Base-by-base conservation (phyloP, 164 flowering plant genomes). In the Chimonanthus salicifolius region DNA sequence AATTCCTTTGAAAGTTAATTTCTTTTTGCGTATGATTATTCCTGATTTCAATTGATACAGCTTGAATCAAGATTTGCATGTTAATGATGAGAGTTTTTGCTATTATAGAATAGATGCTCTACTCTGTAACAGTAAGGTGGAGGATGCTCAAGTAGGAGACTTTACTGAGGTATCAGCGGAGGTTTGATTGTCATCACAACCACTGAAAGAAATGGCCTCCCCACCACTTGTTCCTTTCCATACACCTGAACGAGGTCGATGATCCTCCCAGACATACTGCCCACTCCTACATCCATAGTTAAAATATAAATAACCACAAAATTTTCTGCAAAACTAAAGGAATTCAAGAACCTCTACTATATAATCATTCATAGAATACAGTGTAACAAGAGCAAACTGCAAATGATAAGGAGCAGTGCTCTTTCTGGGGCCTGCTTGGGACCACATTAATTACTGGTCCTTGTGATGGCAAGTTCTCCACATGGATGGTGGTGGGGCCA, bases 141-240 rank as follows among this genome's bases (percentile, higher is more conserved):
- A 54, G 7, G 51, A 9, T 54, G 60, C 10, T 54, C 1, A 54
- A 11, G 60, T 15, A 54, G 13, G n/a, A 13, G 68, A 70, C 71
- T 65, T 79, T 82, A 92, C 97, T 71, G 86, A 78, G 51, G 94
- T 91, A 80, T 94, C 97, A 47, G 90, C 90, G 72, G 97, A 87
- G 60, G 90, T 90, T 79, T 92, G 98, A 82, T 92, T 63, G 81
- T 94, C 98, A 79, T 92, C 97, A 77, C 97, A 94, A 49, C 94
- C 94, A 74, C 94, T 92, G 63, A 94, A 87, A 73, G 94, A 88
- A 71, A 94, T 85, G 51, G 71, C 94, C 68, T 90, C 94, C 43
- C 98, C 98, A 33, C 94, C 97, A 69, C 79, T 92, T 50, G 97
- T 85, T 49, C 98, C 97, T 82, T 90, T 92, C 92, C 92, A 90